phyloP scores from a whole-genome alignment of 1,284 basidiomycete genomes.

The Ganoderma leucocontextum region DNA sequence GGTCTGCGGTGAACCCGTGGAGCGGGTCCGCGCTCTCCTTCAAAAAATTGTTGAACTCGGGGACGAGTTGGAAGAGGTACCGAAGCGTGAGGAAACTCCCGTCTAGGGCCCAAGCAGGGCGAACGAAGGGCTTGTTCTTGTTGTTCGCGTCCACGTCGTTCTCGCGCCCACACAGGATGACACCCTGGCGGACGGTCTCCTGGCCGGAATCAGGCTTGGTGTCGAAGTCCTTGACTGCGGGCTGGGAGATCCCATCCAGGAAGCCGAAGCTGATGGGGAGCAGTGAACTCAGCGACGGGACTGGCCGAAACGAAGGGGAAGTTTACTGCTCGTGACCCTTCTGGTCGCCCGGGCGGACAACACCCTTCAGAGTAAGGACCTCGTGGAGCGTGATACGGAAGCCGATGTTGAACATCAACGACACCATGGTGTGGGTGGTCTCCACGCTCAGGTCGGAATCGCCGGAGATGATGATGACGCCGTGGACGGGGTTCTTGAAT shows the following conservation, averaged over 20 bases:
- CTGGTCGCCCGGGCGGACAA: constrained; percentile 44
- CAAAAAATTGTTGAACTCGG: constrained; percentile 62
- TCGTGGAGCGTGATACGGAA: constrained; percentile 41
- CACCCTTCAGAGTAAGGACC: constrained; percentile 41
- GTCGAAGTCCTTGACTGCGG: constrained; percentile 46
- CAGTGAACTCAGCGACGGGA: neutral
- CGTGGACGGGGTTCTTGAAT: constrained; percentile 47
- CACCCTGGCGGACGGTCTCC: constrained; percentile 41
- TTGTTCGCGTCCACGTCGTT: constrained; percentile 38
- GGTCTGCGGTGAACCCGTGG: constrained; percentile 46
- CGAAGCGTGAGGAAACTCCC: constrained; percentile 65
- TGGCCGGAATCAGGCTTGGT: constrained; percentile 46
- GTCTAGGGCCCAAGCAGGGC: constrained; percentile 57
- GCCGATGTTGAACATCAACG: constrained; percentile 29
- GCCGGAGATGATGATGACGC: constrained; percentile 46
- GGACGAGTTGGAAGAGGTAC: constrained; percentile 62
- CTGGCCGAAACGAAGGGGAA: neutral
- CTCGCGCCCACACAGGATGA: constrained; percentile 45
- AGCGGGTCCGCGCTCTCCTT: constrained; percentile 49
- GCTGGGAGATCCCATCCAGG: constrained; percentile 52
- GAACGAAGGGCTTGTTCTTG: constrained; percentile 26
- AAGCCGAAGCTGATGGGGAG: constrained; percentile 44
- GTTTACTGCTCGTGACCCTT: constrained; percentile 46
- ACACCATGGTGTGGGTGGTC: constrained; percentile 17
- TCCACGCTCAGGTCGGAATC: constrained; percentile 37